Base-by-base conservation (phyloP, 768 basidiomycete species). In the Tephrocybe sp. region DNA sequence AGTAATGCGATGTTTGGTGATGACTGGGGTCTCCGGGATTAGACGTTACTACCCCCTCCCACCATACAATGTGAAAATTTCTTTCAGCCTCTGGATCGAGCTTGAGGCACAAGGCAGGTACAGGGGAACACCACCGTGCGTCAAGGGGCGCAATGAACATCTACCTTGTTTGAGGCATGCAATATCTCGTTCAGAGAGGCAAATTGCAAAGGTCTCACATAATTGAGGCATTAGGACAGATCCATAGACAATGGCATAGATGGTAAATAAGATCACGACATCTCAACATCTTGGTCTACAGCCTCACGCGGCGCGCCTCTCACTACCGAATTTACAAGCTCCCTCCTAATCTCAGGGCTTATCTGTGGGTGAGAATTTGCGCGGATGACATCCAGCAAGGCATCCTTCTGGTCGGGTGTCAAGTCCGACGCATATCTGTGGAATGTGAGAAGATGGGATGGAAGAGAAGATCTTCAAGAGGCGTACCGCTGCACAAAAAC, bases 321-420 rank as follows among this genome's bases (percentile, higher is more conserved):
- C 40, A 81, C 86, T 9, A 94, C 91, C 3, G 89, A 90, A 62
- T 84, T 91, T 44, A 94, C 78, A 23, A 99, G 71, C 65, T 98
- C 97, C 56, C 97, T 72, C 62, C 97, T 79, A 49, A 98, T 85
- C 70, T 99, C 97, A 0, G 85, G 75, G 40, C 90, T 79, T 61
- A 98, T 97, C 65, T 92, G 87, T 6, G 85, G 76, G 64, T 99
- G 97, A 7, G 86, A 83, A 34, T 91, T 86, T 5, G 81, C 86
- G 20, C 93, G 83, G 42, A 95, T 78, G 38, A 98, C 93, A 59
- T 98, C 96, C 48, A 98, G 71, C n/a, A 99, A 72, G 0, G 96
- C 93, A 64, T 98, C 93, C 67, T 98, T 98, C 62, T 99, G 97
- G 64, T 99, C 96, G 2, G 91, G 90, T 0, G 96, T 96, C 60